These are phyloP conservation scores for Skeletonema potamos DNA, from an alignment of 108 stramenopile genomes.

Conservation along the genomic window DNA sequence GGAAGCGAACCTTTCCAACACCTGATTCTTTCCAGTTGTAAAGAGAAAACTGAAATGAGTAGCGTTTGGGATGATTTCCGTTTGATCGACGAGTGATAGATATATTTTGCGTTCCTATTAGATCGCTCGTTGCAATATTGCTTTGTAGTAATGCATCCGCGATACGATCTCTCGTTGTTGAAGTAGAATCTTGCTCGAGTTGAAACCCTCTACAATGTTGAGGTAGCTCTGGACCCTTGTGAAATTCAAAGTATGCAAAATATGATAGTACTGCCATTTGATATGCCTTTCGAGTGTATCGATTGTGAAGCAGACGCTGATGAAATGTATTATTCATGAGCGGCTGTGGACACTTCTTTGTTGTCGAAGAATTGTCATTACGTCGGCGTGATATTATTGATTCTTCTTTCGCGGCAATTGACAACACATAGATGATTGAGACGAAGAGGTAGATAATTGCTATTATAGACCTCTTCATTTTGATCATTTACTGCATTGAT, in stretches of 20 bases:
- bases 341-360: background rate
- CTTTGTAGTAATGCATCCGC: background rate
- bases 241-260: constrained; percentile 54
- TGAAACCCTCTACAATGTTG: background rate
- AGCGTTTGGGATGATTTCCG: background rate
- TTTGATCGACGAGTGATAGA: background rate
- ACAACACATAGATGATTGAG: background rate
- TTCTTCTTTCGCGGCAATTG: background rate
- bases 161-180: background rate
- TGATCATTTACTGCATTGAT: background rate
- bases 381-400: background rate
- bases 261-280: constrained; percentile 44
- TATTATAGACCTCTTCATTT: background rate
- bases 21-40: constrained; percentile 53
- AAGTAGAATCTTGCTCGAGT: background rate
- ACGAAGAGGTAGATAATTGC: background rate
- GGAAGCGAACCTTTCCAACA: constrained; percentile 40
- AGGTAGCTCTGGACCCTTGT: constrained; percentile 7
- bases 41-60: constrained; percentile 36
- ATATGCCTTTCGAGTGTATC: constrained; percentile 29
- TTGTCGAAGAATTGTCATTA: background rate
- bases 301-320: background rate
- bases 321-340: background rate
- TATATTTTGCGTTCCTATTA: background rate
- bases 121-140: background rate